A percentile compares a stretch with the other conserved stretches of the same genome.
These are phyloP conservation scores for Populus tremula DNA, from an alignment of 345 rosid species.

Conservation along the genomic window DNA sequence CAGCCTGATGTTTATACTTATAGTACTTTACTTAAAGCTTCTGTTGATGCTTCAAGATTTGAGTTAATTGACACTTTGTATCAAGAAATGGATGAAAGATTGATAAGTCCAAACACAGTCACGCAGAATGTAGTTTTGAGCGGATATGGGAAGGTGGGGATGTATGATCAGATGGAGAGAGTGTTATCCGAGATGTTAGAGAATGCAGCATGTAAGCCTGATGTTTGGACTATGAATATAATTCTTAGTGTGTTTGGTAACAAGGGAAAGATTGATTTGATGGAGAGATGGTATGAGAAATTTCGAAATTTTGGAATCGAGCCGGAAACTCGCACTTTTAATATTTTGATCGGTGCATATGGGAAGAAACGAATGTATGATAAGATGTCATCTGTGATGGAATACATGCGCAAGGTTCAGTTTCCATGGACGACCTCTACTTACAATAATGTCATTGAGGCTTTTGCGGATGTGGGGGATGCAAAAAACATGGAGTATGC, in stretches of 20 bases:
- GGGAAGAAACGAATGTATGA: slow-evolving; percentile 87
- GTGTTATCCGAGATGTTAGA: slow-evolving; percentile 72
- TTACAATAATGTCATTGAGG: slow-evolving; percentile 85
- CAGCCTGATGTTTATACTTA: slow-evolving; percentile 84
- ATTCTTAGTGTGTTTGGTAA: slow-evolving; percentile 80
- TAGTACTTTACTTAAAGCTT: slow-evolving; percentile 69
- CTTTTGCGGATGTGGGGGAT: slow-evolving; percentile 84
- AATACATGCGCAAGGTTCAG: slow-evolving; percentile 83
- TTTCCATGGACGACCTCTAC: slow-evolving; percentile 92
- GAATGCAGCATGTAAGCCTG: slow-evolving; percentile 61
- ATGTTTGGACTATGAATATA: slow-evolving; percentile 91
- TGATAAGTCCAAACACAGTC: slow-evolving; percentile 70
- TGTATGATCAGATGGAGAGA: slow-evolving; percentile 81
- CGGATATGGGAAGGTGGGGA: slow-evolving; percentile 75
- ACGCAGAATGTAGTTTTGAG: slow-evolving; percentile 84
- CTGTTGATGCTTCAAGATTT: slow-evolving; percentile 56
- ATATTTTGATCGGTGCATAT: slow-evolving; percentile 80
- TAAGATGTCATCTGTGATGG: slow-evolving; percentile 95
- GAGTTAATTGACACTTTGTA: slow-evolving; percentile 63
- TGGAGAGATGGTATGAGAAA: slow-evolving; percentile 95
- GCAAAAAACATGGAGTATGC: slow-evolving; percentile 82
- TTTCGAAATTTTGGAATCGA: slow-evolving; percentile 72
- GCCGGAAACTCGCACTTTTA: slow-evolving; percentile 83
- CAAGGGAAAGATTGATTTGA: slow-evolving; percentile 72
- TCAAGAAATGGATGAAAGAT: slow-evolving; percentile 63